phyloP scores from a whole-genome alignment of 345 rosid species.

The Eucalyptus urophylla region DNA sequence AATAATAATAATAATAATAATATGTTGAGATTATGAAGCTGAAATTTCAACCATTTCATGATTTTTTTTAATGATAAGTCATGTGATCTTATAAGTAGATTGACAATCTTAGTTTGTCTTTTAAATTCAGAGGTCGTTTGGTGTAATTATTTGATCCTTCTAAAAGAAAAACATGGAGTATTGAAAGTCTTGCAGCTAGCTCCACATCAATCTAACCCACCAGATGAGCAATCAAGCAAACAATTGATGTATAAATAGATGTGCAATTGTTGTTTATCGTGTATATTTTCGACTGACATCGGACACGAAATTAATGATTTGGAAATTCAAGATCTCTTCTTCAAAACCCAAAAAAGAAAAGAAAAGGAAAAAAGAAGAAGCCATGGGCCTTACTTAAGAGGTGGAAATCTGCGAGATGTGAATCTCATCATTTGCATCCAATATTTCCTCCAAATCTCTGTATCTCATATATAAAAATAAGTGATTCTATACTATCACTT shows the following conservation, averaged over 20 bases:
- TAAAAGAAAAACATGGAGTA: neutral
- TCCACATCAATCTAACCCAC: neutral
- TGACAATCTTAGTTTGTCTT: neutral
- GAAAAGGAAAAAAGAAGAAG: rapidly evolving
- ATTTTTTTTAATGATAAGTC: neutral
- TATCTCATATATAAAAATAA: neutral
- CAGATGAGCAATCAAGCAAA: neutral
- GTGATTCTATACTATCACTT: neutral
- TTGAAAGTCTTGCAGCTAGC: neutral
- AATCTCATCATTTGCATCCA: neutral
- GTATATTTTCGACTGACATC: neutral
- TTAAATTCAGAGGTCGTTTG: neutral
- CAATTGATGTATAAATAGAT: neutral
- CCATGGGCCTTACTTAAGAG: neutral
- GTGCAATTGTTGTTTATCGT: neutral
- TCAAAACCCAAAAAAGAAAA: neutral
- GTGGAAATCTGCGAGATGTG: neutral
- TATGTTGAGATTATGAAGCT: neutral
- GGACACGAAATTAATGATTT: neutral
- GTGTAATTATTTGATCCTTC: neutral
- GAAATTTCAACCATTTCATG: neutral
- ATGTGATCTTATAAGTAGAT: neutral
- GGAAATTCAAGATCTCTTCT: neutral
- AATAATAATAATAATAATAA: neutral
- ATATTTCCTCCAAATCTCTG: neutral